A percentile compares a stretch with the other conserved stretches of the same genome.
These are phyloP conservation scores for Prunus mongolica DNA, from an alignment of 306 rosid genomes.

Conservation along the genomic window DNA sequence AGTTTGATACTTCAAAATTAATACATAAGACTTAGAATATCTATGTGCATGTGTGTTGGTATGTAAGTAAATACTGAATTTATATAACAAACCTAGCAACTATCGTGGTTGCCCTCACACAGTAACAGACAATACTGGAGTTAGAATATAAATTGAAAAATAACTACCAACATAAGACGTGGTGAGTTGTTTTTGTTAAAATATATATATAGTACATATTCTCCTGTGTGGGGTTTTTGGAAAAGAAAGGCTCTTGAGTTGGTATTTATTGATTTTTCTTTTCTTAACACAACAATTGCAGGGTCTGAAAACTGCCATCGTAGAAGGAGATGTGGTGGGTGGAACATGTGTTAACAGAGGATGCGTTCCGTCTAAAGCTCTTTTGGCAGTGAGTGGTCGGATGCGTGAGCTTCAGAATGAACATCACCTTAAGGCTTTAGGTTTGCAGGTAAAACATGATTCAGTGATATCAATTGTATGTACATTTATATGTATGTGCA, in stretches of 20 bases:
- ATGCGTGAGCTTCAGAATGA: slow-evolving; percentile 90
- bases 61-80: too few relatives aligned
- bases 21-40: too few relatives aligned
- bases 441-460: slow-evolving; percentile 61
- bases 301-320: slow-evolving; percentile 93
- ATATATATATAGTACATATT: neutral
- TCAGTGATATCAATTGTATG: neutral
- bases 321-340: slow-evolving; percentile 95
- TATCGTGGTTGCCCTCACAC: neutral
- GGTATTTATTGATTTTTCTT: neutral
- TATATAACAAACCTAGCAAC: too few relatives aligned
- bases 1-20: neutral
- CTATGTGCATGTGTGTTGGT: neutral
- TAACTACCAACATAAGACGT: too few relatives aligned
- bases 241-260: neutral
- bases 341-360: slow-evolving; percentile 99
- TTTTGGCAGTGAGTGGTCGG: slow-evolving; percentile 95
- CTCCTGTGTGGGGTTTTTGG: neutral
- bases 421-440: slow-evolving; percentile 86
- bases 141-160: too few relatives aligned
- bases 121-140: neutral
- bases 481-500: neutral
- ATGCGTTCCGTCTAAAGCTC: slow-evolving; percentile 98
- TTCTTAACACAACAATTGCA: slow-evolving; percentile 31
- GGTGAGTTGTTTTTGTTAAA: too few relatives aligned